These are phyloP conservation scores for Suillus variegatus DNA, from an alignment of 768 basidiomycete species.

Conservation along the genomic window DNA sequence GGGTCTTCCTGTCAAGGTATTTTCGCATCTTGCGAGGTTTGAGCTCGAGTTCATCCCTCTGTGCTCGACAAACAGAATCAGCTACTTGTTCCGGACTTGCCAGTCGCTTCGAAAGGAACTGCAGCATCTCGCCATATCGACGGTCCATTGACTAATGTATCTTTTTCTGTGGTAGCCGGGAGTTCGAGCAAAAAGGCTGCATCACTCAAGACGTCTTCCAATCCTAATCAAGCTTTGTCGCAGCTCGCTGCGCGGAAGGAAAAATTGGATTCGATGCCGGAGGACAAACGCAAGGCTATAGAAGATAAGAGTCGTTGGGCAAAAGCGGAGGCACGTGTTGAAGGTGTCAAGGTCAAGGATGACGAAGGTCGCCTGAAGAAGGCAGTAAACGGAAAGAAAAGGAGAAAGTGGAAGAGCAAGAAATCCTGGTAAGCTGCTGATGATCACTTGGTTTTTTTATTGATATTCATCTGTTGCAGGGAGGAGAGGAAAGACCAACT, in stretches of 20 bases:
- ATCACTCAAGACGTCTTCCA: slow-evolving; percentile 64
- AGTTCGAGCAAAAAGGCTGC: slow-evolving; percentile 48
- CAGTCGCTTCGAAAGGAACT: slow-evolving; percentile 19
- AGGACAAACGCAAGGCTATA: slow-evolving; percentile 72
- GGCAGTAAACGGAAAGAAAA: slow-evolving; percentile 90
- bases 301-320: slow-evolving; percentile 72
- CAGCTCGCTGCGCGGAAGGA: slow-evolving; percentile 78
- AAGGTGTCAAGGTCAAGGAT: slow-evolving; percentile 90
- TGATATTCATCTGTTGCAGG: slow-evolving; percentile 47
- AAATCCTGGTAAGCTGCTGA: slow-evolving; percentile 73
- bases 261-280: slow-evolving; percentile 73
- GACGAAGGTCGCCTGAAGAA: slow-evolving; percentile 87
- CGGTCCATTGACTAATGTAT: slow-evolving; percentile 57
- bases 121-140: slow-evolving; percentile 28
- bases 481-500: slow-evolving; percentile 83
- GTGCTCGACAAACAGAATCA: slow-evolving; percentile 49
- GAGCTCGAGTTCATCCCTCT: background rate
- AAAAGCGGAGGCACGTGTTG: slow-evolving; percentile 84
- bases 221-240: slow-evolving; percentile 54
- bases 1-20: slow-evolving; percentile 36
- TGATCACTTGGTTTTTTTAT: background rate
- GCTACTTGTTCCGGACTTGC: slow-evolving; percentile 64
- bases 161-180: slow-evolving; percentile 67
- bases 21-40: background rate
- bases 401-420: slow-evolving; percentile 79